Conservation (phyloP, 2,329 filamentous ascomycete species). For the Chalaropsis ovoidea region DNA sequence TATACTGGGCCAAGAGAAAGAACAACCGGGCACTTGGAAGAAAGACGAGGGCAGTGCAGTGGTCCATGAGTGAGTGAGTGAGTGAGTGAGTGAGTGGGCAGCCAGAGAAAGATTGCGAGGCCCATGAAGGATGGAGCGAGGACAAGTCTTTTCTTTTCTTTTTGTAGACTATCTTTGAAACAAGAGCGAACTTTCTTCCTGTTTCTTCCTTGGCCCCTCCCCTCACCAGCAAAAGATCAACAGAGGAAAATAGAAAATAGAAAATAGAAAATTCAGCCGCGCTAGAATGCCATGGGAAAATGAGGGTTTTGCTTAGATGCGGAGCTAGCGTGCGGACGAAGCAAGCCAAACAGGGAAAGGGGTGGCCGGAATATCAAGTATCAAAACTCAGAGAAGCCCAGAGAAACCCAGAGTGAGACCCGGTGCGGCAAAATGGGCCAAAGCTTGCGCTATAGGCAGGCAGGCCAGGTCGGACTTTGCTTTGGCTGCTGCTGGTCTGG, state of each 20-base stretch:
- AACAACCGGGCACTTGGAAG: too few relatives aligned
- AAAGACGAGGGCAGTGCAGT: too few relatives aligned
- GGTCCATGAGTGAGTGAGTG: too few relatives aligned
- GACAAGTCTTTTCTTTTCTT: neutral
- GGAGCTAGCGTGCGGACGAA: neutral
- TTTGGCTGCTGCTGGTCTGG: too few relatives aligned
- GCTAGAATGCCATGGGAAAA: conserved; percentile 5
- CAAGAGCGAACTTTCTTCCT: neutral
- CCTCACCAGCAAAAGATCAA: neutral
- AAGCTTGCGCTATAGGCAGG: too few relatives aligned
- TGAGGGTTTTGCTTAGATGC: neutral
- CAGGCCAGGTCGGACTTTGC: too few relatives aligned
- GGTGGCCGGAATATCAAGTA: neutral
- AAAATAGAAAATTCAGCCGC: neutral
- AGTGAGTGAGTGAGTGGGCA: neutral
- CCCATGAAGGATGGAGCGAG: neutral
- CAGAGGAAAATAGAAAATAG: neutral
- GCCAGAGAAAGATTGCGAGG: neutral
- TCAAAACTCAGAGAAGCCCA: neutral
- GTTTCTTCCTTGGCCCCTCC: neutral
- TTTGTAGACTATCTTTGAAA: neutral
- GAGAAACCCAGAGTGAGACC: neutral
- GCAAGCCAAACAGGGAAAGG: conserved; percentile 1
- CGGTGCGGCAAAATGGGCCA: neutral
- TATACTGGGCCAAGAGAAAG: too few relatives aligned